Base-by-base conservation (phyloP, 129 eudicot genomes). In the Lonicera japonica region DNA sequence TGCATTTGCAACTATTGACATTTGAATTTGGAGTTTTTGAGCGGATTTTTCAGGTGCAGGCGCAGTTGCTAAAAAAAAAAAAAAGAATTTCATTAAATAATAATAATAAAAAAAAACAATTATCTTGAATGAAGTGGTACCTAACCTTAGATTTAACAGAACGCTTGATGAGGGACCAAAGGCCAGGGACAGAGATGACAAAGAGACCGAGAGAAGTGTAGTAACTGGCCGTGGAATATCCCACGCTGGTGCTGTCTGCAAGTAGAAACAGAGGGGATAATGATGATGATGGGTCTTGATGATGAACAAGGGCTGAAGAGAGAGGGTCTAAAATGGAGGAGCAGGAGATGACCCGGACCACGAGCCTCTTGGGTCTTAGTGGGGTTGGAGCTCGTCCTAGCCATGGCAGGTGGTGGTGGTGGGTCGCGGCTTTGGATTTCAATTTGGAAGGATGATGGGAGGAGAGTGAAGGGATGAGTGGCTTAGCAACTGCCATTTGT, bases 61-160 rank as follows among this genome's bases (percentile, higher is more conserved):
- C n/a, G n/a, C n/a, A n/a, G n/a, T n/a, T n/a, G n/a, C n/a, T n/a
- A n/a, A 43, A 43, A 10, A 43, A 43, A 11, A 14, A 14, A 43
- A 43, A 10, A 10, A 10, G 14, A 43, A 8, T 3, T 43, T 43
- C 2, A 43, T 43, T 10, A 4, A 38, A 38, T 38, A 10, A 38
- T 10, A 38, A 38, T 38, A 38, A 38, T 38, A 38, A 38, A 38
- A 10, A 4, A 10, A 10, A 4, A 38, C 10, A 4, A 38, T 38
- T 4, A 17, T 18, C n/a, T n/a, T n/a, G n/a, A n/a, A n/a, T n/a
- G n/a, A n/a, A n/a, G n/a, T n/a, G n/a, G n/a, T n/a, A n/a, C n/a
- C n/a, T n/a, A 36, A 90, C 97, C 95, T 91, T 91, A 1, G 97
- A 91, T 77, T 91, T 91, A 25, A 91, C 95, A 21, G 97, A 90